These are phyloP conservation scores for Leccinum subtestaceum DNA, from an alignment of 768 basidiomycete species.

Conservation along the genomic window DNA sequence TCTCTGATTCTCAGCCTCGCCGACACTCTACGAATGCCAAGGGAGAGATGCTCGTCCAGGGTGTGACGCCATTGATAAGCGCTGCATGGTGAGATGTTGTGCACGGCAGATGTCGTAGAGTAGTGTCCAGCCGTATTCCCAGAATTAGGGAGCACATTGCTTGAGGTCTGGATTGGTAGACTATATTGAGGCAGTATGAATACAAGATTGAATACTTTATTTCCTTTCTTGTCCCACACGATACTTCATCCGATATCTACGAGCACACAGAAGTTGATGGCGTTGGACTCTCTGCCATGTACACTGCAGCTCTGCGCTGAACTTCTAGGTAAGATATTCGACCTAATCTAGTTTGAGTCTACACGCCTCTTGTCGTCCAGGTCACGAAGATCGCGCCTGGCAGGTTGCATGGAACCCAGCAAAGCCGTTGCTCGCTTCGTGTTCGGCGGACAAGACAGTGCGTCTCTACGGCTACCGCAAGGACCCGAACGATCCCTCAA, in stretches of 20 bases:
- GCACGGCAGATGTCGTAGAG: too few species aligned
- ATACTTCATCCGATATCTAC: background rate
- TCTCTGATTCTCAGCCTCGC: too few species aligned
- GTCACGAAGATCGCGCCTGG: slow-evolving; percentile 87
- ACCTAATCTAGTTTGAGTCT: background rate
- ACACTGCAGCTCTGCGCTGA: slow-evolving; percentile 22
- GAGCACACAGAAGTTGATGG: background rate
- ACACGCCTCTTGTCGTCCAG: slow-evolving; percentile 29
- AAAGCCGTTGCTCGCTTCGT: slow-evolving; percentile 82
- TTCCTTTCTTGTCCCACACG: too few species aligned
- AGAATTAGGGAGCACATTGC: too few species aligned
- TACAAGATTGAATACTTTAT: too few species aligned
- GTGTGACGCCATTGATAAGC: too few species aligned
- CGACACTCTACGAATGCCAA: too few species aligned
- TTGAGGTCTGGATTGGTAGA: too few species aligned
- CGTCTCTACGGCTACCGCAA: slow-evolving; percentile 71
- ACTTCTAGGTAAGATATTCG: slow-evolving; percentile 22
- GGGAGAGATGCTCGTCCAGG: too few species aligned
- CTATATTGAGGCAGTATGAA: too few species aligned
- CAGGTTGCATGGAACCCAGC: slow-evolving; percentile 84
- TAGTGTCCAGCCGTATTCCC: too few species aligned
- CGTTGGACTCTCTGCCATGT: background rate
- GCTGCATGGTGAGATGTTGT: too few species aligned
- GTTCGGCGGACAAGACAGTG: slow-evolving; percentile 92
- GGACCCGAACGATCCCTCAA: slow-evolving; percentile 24